phyloP scores from a whole-genome alignment of 176 grass and related monocot genomes.

The Avena insularis region DNA sequence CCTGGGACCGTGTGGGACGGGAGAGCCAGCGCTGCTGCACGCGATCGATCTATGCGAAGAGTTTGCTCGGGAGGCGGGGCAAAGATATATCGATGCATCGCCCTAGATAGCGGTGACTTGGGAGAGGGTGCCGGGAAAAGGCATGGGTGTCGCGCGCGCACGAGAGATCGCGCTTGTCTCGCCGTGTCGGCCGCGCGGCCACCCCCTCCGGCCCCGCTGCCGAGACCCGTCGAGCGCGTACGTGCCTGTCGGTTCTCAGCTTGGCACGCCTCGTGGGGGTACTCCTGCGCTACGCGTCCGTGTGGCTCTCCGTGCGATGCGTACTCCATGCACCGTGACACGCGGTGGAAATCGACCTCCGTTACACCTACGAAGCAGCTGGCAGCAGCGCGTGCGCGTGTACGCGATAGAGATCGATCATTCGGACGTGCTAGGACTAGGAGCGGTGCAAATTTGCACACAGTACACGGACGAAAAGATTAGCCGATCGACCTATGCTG shows the following conservation, averaged over 20 bases:
- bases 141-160: background rate
- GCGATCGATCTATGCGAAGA: background rate
- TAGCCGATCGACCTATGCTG: too few relatives aligned
- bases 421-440: too few relatives aligned
- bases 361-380: too few relatives aligned
- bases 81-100: background rate
- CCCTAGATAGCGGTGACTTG: background rate
- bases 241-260: conserved; percentile 12
- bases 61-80: conserved; percentile 15
- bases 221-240: background rate
- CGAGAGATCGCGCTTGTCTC: conserved; percentile 39
- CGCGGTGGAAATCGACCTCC: background rate
- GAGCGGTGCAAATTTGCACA: too few relatives aligned
- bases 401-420: too few relatives aligned
- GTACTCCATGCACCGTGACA: background rate
- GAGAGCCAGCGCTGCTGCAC: background rate
- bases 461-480: too few relatives aligned
- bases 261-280: background rate
- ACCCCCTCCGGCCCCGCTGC: background rate
- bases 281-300: background rate
- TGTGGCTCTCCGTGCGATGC: background rate
- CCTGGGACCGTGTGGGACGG: background rate
- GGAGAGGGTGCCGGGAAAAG: conserved; percentile 30
- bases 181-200: conserved; percentile 49
- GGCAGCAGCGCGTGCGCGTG: too few relatives aligned